A percentile compares a stretch with the other conserved stretches of the same genome.
These are phyloP conservation scores for Trametes pubescens DNA, from an alignment of 1,284 basidiomycete species.

Conservation along the genomic window DNA sequence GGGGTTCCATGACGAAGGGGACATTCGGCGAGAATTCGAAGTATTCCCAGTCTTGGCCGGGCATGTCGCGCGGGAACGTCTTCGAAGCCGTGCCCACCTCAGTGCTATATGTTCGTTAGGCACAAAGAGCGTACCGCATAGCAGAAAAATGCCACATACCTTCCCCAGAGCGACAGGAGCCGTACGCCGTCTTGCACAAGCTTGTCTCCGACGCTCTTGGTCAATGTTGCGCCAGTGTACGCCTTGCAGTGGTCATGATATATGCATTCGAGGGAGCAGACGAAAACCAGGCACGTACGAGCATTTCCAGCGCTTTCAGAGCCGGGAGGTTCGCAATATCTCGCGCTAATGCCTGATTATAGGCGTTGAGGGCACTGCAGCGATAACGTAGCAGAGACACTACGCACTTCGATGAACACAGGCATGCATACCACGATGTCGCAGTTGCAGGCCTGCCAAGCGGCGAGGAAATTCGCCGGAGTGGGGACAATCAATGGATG, in stretches of 20 bases:
- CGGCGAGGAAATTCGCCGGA: constrained; percentile 37
- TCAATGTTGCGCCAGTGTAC: constrained; percentile 30
- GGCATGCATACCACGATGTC: constrained; percentile 40
- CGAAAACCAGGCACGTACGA: constrained; percentile 11
- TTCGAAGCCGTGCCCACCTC: constrained; percentile 16
- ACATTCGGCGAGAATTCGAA: constrained; percentile 18
- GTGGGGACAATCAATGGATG: constrained; percentile 38
- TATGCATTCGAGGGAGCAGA: not conserved
- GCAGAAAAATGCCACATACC: constrained; percentile 11
- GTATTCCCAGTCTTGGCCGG: constrained; percentile 22
- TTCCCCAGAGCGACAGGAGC: constrained; percentile 27
- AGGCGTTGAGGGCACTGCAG: not conserved
- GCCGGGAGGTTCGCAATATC: constrained; percentile 14
- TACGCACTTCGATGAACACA: constrained; percentile 41
- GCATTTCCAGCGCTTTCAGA: constrained; percentile 21
- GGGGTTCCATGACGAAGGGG: constrained; percentile 11
- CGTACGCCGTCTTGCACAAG: constrained; percentile 23
- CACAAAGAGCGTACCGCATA: too few species aligned
- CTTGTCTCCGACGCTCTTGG: constrained; percentile 30
- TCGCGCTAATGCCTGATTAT: constrained; percentile 21
- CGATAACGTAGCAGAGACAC: too few species aligned
- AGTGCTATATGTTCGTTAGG: not conserved
- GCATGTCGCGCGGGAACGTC: not conserved
- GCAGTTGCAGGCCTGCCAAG: constrained; percentile 27
- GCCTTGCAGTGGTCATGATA: constrained; percentile 11